These are phyloP conservation scores for Yarrowia sp. DNA, from an alignment of 805 yeast species.

Conservation along the genomic window DNA sequence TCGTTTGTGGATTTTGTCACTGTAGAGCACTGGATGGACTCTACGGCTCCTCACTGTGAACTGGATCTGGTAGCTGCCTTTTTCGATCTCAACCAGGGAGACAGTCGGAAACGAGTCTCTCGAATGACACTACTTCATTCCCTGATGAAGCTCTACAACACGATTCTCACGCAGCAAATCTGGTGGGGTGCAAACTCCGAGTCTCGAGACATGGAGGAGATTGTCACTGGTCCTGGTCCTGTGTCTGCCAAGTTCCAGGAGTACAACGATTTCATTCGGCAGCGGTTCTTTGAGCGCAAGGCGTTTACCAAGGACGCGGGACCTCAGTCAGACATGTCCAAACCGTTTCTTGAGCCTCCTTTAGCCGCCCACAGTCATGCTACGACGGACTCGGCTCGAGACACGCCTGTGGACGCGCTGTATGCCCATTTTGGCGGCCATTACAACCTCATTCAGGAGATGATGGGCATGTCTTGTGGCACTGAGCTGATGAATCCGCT, in stretches of 20 bases:
- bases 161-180: conserved; percentile 7
- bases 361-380: neutral
- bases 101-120: neutral
- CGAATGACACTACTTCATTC: neutral
- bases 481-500: conserved; percentile 25
- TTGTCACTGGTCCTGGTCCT: conserved; percentile 29
- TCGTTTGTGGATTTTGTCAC: conserved; percentile 18
- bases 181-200: conserved; percentile 14
- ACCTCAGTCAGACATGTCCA: neutral
- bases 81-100: neutral
- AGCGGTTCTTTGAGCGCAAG: conserved; percentile 14
- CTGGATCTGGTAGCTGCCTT: conserved; percentile 12
- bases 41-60: conserved; percentile 18
- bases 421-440: conserved; percentile 6
- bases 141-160: neutral
- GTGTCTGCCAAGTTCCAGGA: conserved; percentile 23
- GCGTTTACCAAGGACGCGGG: neutral
- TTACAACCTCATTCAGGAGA: conserved; percentile 1
- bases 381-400: neutral
- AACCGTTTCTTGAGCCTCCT: conserved; percentile 6
- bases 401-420: neutral
- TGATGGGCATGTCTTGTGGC: conserved; percentile 22
- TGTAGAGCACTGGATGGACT: conserved; percentile 29
- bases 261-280: conserved; percentile 16
- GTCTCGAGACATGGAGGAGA: conserved; percentile 22